A percentile compares a stretch with the other conserved stretches of the same genome.
These are phyloP conservation scores for Gossypium bickii DNA, from an alignment of 345 rosid genomes.

Conservation along the genomic window DNA sequence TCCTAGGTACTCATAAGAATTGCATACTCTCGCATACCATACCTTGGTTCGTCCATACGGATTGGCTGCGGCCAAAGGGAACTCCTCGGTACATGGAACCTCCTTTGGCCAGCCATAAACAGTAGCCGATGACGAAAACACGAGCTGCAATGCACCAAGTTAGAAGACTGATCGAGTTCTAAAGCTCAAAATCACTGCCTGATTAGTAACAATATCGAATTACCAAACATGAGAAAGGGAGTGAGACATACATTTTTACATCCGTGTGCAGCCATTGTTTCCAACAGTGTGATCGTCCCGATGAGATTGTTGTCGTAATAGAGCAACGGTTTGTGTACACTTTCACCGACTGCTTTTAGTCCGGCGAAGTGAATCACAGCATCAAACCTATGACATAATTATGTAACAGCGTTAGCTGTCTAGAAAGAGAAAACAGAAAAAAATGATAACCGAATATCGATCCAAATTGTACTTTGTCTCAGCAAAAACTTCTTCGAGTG, in stretches of 20 bases:
- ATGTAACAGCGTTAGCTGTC: not conserved
- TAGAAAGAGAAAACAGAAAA: not conserved
- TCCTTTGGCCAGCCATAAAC: conserved; percentile 98
- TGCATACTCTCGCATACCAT: not conserved
- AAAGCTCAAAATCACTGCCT: not conserved
- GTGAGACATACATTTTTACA: conserved; percentile 70
- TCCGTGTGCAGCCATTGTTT: conserved; percentile 80
- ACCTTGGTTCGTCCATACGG: conserved; percentile 99
- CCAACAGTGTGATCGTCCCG: conserved; percentile 76
- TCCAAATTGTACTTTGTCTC: conserved; percentile 48
- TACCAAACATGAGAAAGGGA: not conserved
- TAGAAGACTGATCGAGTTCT: conserved; percentile 13
- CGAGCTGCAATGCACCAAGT: conserved; percentile 57
- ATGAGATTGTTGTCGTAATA: conserved; percentile 82
- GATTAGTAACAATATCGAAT: not conserved
- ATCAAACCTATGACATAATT: conserved; percentile 59
- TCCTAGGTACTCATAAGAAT: not conserved
- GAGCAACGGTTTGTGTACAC: conserved; percentile 76
- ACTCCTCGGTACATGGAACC: conserved; percentile 95
- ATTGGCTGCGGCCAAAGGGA: conserved; percentile 56
- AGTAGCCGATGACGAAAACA: conserved; percentile 97
- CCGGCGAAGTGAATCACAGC: conserved; percentile 99
- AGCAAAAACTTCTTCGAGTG: conserved; percentile 64
- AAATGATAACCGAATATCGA: conserved; percentile 2
- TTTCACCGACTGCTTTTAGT: conserved; percentile 95